Base-by-base conservation (phyloP, 257 asterid species). In the Verbena officinalis region DNA sequence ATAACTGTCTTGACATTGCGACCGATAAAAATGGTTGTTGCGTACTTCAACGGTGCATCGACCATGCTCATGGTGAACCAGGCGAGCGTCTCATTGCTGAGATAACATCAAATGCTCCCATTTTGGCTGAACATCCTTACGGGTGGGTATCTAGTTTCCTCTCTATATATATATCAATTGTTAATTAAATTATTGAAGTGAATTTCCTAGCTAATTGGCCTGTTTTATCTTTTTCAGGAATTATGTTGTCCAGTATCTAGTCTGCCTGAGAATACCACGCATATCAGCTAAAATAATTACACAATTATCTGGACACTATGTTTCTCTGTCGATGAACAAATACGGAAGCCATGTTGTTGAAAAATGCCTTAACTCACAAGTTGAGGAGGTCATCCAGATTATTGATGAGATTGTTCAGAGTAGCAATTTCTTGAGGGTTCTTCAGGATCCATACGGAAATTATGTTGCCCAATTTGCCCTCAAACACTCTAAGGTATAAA, bases 261-360 rank as follows among this genome's bases (percentile, higher is more conserved):
- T 87, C 15, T 81, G 75, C 7, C 46, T 78, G 11, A 33, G 19
- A 30, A 70, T 55, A 1, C 48, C 39, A 1, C 58, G 16, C 0
- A 75, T 74, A 0, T 79, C 81, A 0, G 31, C 9, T 5, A 69
- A 34, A 9, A 64, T 85, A 19, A 4, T 85, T 8, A 45, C 73
- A 1, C 84, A 73, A 22, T 73, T 90, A 0, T 19, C 36, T 1
- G 89, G 94, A 9, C 62, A 30, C 44, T 72, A 24, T n/a, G 83
- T 82, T 1, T 22, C 75, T 0, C 64, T 86, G 0, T 75, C 95
- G 0, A 69, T 80, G 85, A 75, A 79, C 62, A 89, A 86, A 48
- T 72, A 76, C 21, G 95, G 89, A 0, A 84, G 94, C 74, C 73
- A 90, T 54, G 97, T 90, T 54, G 95, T 85, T 0, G 97, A 90